A percentile compares a stretch with the other conserved stretches of the same genome.
phyloP scores from a whole-genome alignment of 2,329 filamentous ascomycete genomes.

The Aspergillus calidoustus region DNA sequence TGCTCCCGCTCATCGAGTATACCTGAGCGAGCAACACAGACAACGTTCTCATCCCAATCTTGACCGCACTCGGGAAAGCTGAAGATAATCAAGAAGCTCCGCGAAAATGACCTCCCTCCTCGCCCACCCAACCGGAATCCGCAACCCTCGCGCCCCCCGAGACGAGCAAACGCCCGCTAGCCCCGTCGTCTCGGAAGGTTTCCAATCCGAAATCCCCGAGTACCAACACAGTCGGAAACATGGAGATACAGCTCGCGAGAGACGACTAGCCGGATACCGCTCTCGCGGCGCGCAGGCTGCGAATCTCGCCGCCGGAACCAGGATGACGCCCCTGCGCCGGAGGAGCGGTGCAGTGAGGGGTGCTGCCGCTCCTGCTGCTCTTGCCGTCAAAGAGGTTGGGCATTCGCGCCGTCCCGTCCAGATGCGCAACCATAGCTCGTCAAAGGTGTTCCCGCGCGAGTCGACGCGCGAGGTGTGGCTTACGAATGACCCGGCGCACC shows the following conservation, averaged over 20 bases:
- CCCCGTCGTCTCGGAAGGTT: neutral
- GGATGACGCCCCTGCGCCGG: too few relatives aligned
- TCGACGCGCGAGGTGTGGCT: neutral
- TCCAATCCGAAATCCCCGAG: neutral
- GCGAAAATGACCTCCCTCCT: neutral
- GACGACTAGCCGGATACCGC: neutral
- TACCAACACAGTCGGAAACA: neutral
- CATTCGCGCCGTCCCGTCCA: rapidly evolving
- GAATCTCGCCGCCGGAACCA: neutral
- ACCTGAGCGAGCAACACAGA: too few relatives aligned
- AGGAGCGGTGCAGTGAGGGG: too few relatives aligned
- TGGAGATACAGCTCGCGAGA: neutral
- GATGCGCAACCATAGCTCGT: neutral
- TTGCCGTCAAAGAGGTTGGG: neutral
- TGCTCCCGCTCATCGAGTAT: too few relatives aligned
- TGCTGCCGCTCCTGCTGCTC: too few relatives aligned
- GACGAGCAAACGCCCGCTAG: neutral
- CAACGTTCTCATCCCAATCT: too few relatives aligned
- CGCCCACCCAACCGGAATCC: neutral
- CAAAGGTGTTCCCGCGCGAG: neutral
- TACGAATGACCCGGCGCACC: neutral
- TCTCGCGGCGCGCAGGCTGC: too few relatives aligned
- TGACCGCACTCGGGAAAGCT: too few relatives aligned
- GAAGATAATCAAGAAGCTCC: too few relatives aligned
- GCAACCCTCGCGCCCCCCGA: neutral